Evolutionary conservation across 176 grass and related monocot genomes (phyloP).

Genomic region (Oryza australiensis): DNA sequence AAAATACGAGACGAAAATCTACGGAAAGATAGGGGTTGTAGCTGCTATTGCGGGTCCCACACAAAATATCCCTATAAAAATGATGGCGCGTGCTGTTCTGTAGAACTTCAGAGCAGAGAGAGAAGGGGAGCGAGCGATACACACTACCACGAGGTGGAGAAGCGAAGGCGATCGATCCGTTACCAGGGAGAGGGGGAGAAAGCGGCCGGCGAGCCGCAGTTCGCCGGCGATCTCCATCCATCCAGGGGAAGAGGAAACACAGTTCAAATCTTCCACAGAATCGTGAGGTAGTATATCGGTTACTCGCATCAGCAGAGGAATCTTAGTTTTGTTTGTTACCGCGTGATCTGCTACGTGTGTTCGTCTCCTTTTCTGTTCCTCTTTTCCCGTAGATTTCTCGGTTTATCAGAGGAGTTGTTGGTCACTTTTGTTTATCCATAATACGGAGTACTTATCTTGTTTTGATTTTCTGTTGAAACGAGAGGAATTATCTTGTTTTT

Average conservation of each 20-base stretch:
- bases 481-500: not conserved
- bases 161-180: not conserved
- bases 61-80: slow-evolving; percentile 15
- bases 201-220: not conserved
- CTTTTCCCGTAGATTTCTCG: not conserved
- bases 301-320: not conserved
- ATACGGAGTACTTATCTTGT: no score
- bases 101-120: not conserved
- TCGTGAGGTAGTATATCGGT: not conserved
- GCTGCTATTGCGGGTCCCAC: not conserved
- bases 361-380: not conserved
- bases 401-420: not conserved
- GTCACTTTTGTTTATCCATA: not conserved
- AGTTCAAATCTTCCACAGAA: not conserved
- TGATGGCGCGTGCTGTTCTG: not conserved
- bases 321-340: not conserved
- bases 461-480: not conserved
- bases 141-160: not conserved
- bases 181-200: not conserved
- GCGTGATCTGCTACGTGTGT: not conserved
- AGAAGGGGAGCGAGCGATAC: no score
- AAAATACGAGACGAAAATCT: not conserved
- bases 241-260: not conserved
- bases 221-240: not conserved
- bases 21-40: not conserved